Evolutionary conservation across 1,284 basidiomycete species (phyloP).

Genomic region (Sphagnurus paluster): DNA sequence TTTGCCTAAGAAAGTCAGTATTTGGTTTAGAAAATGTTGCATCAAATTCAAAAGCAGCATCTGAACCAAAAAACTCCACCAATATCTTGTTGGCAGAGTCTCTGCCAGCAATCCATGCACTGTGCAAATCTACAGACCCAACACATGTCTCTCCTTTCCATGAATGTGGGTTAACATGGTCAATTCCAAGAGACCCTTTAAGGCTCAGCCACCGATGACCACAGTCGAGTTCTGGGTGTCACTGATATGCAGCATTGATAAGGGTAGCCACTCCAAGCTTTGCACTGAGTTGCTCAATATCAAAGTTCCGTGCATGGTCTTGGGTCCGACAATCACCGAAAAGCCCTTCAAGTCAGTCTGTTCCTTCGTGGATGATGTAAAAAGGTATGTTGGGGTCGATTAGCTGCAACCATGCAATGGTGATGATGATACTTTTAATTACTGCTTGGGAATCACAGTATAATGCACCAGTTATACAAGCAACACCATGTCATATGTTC

Average conservation of each 20-base stretch:
- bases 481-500: conserved; percentile 15
- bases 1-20: not conserved
- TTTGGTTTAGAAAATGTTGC: not conserved
- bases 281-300: conserved; percentile 22
- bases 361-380: conserved; percentile 25
- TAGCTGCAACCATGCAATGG: conserved; percentile 20
- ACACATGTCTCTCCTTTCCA: not conserved
- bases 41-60: not conserved
- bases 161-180: not conserved
- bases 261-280: not conserved
- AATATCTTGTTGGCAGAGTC: not conserved
- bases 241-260: not conserved
- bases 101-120: not conserved
- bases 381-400: conserved; percentile 18
- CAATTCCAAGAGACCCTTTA: not conserved
- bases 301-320: conserved; percentile 29
- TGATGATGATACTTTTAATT: conserved; percentile 24
- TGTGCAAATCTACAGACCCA: not conserved
- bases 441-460: conserved; percentile 26
- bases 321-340: conserved; percentile 27
- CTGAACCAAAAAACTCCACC: not conserved
- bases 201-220: not conserved
- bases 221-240: not conserved
- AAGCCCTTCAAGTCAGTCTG: conserved; percentile 25
- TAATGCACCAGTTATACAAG: conserved; percentile 21